Evolutionary conservation across 2,329 filamentous ascomycete species (phyloP).

Genomic region (Fusarium sp.): DNA sequence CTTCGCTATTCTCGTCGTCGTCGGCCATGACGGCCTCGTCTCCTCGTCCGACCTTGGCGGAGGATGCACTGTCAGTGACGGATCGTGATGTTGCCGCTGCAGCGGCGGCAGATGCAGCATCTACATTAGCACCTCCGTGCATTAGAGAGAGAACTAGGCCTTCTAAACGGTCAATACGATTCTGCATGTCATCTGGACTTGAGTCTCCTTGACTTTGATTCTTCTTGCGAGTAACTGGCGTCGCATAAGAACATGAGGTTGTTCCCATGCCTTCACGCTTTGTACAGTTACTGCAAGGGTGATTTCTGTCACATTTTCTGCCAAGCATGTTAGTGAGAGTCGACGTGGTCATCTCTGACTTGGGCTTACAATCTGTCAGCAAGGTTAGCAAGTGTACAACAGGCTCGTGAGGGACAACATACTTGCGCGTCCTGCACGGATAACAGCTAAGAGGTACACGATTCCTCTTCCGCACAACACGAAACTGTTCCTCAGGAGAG

Average conservation of each 20-base stretch:
- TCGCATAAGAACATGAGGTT: constrained; percentile 83
- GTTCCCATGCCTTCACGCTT: constrained; percentile 87
- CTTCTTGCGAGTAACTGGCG: constrained; percentile 75
- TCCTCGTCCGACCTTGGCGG: constrained; percentile 60
- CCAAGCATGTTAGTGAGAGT: constrained; percentile 21
- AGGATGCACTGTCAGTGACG: constrained; percentile 55
- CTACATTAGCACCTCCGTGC: constrained; percentile 75
- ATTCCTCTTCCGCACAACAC: constrained; percentile 90
- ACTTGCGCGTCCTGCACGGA: constrained; percentile 92
- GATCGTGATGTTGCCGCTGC: constrained; percentile 50
- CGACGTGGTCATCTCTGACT: background rate
- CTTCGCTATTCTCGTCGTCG: constrained; percentile 70
- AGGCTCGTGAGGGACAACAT: constrained; percentile 48
- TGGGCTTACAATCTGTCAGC: constrained; percentile 50
- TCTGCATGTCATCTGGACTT: constrained; percentile 95
- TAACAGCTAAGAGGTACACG: constrained; percentile 90
- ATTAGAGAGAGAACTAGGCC: constrained; percentile 90
- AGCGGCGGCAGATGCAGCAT: constrained; percentile 50
- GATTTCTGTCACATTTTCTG: constrained; percentile 90
- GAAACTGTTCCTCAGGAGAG: constrained; percentile 85
- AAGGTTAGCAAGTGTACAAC: constrained; percentile 45
- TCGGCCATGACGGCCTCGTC: constrained; percentile 62
- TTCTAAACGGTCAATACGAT: constrained; percentile 94
- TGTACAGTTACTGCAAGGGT: constrained; percentile 93
- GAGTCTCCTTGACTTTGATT: constrained; percentile 66